Conservation (phyloP, 352 stramenopile genomes). For the Thalassiosira exigua region DNA sequence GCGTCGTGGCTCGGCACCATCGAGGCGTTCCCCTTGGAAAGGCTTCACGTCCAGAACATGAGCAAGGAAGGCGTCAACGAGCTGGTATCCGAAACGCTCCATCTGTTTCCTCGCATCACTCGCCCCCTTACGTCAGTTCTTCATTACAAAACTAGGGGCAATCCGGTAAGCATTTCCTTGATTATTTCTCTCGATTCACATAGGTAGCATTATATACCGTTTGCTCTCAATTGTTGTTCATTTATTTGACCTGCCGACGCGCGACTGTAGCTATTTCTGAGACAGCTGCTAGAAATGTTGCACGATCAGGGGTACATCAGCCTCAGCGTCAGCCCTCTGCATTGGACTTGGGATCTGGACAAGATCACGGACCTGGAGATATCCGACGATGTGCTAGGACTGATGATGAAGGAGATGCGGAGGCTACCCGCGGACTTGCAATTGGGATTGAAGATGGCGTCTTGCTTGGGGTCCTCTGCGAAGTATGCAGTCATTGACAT, state of each 20-base stretch:
- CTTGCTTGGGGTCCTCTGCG: conserved; percentile 35
- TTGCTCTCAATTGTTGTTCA: no score
- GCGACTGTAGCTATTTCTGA: neutral
- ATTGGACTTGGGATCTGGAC: conserved; percentile 14
- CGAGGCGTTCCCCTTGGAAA: conserved; percentile 16
- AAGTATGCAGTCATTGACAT: conserved; percentile 31
- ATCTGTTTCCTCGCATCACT: conserved; percentile 45
- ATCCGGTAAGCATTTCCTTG: conserved; percentile 11
- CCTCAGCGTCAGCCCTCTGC: neutral
- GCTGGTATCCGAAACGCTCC: conserved; percentile 50
- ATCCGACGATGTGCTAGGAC: conserved; percentile 35
- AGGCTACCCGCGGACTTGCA: conserved; percentile 29
- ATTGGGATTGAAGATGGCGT: conserved; percentile 37
- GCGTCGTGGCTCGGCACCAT: conserved; percentile 24
- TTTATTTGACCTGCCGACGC: no score
- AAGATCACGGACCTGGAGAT: conserved; percentile 32
- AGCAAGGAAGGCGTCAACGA: conserved; percentile 31
- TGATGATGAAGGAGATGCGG: conserved; percentile 41
- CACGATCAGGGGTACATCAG: neutral
- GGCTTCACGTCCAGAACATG: conserved; percentile 32
- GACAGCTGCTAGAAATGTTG: conserved; percentile 2
- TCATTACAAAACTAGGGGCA: conserved; percentile 53
- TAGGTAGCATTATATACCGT: no score
- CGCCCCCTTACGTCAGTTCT: conserved; percentile 33
- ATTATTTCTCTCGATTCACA: no score